A percentile compares a stretch with the other conserved stretches of the same genome.
These are phyloP conservation scores for Fonsecaea pedrosoi DNA, from an alignment of 2,329 filamentous ascomycete genomes.

Conservation along the genomic window DNA sequence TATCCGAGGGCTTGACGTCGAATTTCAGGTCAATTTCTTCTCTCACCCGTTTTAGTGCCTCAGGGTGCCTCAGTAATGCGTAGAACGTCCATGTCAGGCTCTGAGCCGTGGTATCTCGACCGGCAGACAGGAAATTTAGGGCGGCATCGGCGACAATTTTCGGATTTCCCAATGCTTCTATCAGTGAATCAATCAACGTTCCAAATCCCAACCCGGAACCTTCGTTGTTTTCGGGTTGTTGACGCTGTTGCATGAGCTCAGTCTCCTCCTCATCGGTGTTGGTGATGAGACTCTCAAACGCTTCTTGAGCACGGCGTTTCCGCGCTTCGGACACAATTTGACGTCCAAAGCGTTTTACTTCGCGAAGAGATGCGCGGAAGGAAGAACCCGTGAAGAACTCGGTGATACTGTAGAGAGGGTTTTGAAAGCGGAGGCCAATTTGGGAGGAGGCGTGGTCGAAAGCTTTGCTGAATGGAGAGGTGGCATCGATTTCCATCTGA, in stretches of 20 bases:
- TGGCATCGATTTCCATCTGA: constrained; percentile 69
- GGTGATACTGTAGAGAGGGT: constrained; percentile 67
- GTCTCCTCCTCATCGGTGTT: constrained; percentile 22
- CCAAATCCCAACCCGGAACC: constrained; percentile 48
- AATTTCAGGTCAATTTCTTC: constrained; percentile 37
- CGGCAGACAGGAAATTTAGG: constrained; percentile 70
- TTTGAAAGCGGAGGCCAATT: constrained; percentile 69
- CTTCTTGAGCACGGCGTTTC: constrained; percentile 45
- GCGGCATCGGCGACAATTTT: constrained; percentile 68
- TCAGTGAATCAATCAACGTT: constrained; percentile 65
- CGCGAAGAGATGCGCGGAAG: constrained; percentile 58
- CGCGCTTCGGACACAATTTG: constrained; percentile 63
- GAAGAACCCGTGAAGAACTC: constrained; percentile 59
- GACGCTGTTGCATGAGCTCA: constrained; percentile 1
- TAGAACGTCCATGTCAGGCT: constrained; percentile 70
- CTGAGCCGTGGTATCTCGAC: constrained; percentile 70
- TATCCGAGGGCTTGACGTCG: not conserved
- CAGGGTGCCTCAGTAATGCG: constrained; percentile 61
- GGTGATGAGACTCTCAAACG: constrained; percentile 28
- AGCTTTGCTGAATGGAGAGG: constrained; percentile 65
- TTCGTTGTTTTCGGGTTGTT: constrained; percentile 27
- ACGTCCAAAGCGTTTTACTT: constrained; percentile 63
- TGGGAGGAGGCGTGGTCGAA: constrained; percentile 69
- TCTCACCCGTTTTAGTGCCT: constrained; percentile 34
- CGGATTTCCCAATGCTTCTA: constrained; percentile 62